Evolutionary conservation across 352 stramenopile genomes (phyloP), one percentile per base, ranked within the genome.

Genomic region (Phytophthora melonis): DNA sequence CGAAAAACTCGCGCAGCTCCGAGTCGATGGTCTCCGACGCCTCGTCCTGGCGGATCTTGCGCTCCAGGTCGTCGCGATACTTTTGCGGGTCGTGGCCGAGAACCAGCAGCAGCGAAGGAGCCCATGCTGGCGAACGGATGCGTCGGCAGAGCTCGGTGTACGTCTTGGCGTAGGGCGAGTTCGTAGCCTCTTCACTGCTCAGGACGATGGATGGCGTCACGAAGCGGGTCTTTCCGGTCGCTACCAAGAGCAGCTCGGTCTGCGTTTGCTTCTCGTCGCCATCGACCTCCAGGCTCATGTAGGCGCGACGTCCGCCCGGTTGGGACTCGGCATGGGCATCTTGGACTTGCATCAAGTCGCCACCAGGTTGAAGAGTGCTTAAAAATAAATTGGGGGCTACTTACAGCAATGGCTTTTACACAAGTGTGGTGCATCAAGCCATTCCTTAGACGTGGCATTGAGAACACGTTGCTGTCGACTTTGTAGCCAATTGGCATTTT

Each of bases 1-100:
- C 70, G 57, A 94, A 91, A 67, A 89, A 93, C 18, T 25, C 53
- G 11, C 81, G 67, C 16, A 92, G 19, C 18, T 88, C 54, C 1
- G 49, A 13, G 18, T 80, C 58, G 16, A 82, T 52, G 27, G 61
- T 27, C n/a, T 79, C 72, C 0, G 49, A 62, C 10, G 72, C 72
- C 11, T 62, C 72, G 23, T 79, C 72, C 30, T 73, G 62, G 49
- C 67, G 47, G 25, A 76, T 79, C 2, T 57, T 66, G 43, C 58
- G 62, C 34, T 76, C 68, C 3, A 72, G 18, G 52, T 72, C 61
- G 25, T 73, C 68, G 56, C 63, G 72, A 34, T 30, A 54, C n/a
- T 57, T 73, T 13, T 79, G 63, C 5, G 45, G 49, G 52, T 81
- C 64, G 16, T 74, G 69, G 3, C 74, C 66, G 18, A 71, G 47